Conservation (phyloP, 106 monocot genomes). For the Triglochin maritima region DNA sequence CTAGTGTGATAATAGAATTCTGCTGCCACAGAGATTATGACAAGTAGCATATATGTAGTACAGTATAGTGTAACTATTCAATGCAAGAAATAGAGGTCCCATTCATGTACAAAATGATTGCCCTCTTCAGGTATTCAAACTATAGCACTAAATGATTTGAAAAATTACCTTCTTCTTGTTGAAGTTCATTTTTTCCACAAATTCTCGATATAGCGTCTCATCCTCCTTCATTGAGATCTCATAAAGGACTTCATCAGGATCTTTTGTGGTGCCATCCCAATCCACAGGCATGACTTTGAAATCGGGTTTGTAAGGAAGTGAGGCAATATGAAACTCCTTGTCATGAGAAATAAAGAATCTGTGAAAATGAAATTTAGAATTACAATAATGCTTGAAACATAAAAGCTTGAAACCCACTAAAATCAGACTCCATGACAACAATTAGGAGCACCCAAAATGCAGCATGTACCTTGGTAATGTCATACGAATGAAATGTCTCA, state of each 20-base stretch:
- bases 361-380: constrained; percentile 9
- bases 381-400: background rate
- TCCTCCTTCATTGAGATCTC: constrained; percentile 92
- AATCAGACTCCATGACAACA: too few species aligned
- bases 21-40: too few species aligned
- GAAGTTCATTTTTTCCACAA: constrained; percentile 70
- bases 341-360: constrained; percentile 91
- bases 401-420: too few species aligned
- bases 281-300: constrained; percentile 97
- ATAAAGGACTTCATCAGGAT: constrained; percentile 91
- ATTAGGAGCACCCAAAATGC: too few species aligned
- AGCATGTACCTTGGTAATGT: too few species aligned
- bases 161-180: constrained; percentile 77
- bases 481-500: too few species aligned
- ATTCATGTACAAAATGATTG: too few species aligned
- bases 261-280: constrained; percentile 86
- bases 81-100: too few species aligned
- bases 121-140: too few species aligned
- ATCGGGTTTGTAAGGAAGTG: constrained; percentile 85
- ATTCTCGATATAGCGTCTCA: constrained; percentile 80
- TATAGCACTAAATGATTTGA: background rate
- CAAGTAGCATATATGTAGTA: too few species aligned
- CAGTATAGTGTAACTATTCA: too few species aligned
- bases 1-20: too few species aligned
- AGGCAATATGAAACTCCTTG: constrained; percentile 92